Evolutionary conservation across 257 asterid genomes (phyloP).

Genomic region (Voacanga thouarsii): DNA sequence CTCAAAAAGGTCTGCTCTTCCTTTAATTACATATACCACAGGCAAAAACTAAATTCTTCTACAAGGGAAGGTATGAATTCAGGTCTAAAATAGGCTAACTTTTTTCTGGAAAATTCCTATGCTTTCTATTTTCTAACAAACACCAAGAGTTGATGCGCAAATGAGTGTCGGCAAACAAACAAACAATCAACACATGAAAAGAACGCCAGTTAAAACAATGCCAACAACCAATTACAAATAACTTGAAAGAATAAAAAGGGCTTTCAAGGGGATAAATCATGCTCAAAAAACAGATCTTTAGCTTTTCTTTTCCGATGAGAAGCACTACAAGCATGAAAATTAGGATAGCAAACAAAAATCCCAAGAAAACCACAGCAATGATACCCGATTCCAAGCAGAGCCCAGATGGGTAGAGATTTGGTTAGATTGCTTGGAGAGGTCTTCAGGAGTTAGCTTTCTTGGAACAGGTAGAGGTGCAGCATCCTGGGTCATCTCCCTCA

Average conservation of each 20-base stretch:
- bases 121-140: neutral
- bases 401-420: constrained; percentile 31
- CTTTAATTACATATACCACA: neutral
- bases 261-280: neutral
- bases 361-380: neutral
- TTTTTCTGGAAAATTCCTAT: neutral
- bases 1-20: too few species aligned
- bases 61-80: neutral
- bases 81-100: neutral
- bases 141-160: neutral
- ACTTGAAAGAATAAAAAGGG: neutral
- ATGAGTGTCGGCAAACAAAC: neutral
- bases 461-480: constrained; percentile 42
- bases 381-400: constrained; percentile 40
- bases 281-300: neutral
- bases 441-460: constrained; percentile 27
- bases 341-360: neutral
- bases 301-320: neutral
- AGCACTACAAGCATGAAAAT: neutral
- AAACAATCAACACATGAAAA: neutral
- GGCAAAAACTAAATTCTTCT: neutral
- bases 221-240: neutral
- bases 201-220: neutral
- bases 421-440: constrained; percentile 23
- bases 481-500: constrained; percentile 32